These are phyloP conservation scores for Meyerozyma smithsonii DNA, from an alignment of 1,139 yeast species.

Conservation along the genomic window DNA sequence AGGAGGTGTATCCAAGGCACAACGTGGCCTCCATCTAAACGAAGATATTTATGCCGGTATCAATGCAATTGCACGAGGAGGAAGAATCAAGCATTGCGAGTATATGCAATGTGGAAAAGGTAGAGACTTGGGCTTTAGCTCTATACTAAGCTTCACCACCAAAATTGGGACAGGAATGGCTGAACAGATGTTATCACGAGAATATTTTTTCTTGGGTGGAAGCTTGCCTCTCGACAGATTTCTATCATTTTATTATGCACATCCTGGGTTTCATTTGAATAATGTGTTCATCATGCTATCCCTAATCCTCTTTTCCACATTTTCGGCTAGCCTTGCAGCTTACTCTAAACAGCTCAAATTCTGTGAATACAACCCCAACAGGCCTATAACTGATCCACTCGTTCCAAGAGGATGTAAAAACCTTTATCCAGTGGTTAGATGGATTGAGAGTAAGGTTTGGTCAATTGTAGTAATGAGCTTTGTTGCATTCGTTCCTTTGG, in stretches of 20 bases:
- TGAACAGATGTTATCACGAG: conserved; percentile 51
- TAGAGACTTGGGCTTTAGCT: conserved; percentile 50
- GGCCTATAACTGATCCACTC: conserved; percentile 46
- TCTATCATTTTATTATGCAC: conserved; percentile 51
- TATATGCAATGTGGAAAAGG: conserved; percentile 58
- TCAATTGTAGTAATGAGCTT: conserved; percentile 48
- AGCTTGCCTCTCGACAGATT: conserved; percentile 48
- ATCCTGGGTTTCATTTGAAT: conserved; percentile 53
- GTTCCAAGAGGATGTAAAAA: conserved; percentile 44
- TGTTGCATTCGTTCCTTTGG: conserved; percentile 47
- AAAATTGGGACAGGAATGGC: conserved; percentile 61
- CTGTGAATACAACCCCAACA: conserved; percentile 41
- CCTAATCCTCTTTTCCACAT: conserved; percentile 41
- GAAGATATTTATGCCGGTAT: conserved; percentile 58
- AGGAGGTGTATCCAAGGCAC: conserved; percentile 55
- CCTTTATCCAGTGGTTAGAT: conserved; percentile 44
- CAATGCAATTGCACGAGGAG: conserved; percentile 49
- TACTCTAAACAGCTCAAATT: conserved; percentile 39
- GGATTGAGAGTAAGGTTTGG: conserved; percentile 46
- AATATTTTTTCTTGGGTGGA: conserved; percentile 46
- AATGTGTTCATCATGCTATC: conserved; percentile 48
- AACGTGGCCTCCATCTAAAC: conserved; percentile 49
- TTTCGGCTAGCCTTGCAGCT: conserved; percentile 45
- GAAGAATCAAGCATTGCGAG: conserved; percentile 53
- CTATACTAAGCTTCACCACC: conserved; percentile 50